These are phyloP conservation scores for Oryza nivara DNA, from an alignment of 176 grass and related monocot genomes.

Conservation along the genomic window DNA sequence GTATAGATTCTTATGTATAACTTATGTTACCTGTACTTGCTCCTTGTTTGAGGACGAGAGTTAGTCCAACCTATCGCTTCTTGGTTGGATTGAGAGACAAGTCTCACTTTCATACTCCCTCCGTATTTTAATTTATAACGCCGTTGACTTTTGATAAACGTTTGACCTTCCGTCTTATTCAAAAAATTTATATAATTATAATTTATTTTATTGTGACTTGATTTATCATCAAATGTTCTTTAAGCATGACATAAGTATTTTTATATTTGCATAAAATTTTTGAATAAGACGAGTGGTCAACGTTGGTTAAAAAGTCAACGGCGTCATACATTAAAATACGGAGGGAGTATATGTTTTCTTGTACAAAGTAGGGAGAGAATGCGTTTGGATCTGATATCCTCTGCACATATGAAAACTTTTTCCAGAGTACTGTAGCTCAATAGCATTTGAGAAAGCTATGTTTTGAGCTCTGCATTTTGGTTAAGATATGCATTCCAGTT, in stretches of 20 bases:
- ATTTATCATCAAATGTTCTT: too few species aligned
- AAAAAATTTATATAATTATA: too few species aligned
- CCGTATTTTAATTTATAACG: too few species aligned
- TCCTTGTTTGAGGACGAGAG: slow-evolving; percentile 17
- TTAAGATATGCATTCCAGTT: not conserved
- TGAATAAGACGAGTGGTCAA: too few species aligned
- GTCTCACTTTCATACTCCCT: slow-evolving; percentile 6
- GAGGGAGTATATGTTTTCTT: slow-evolving; percentile 6
- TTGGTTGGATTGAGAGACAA: slow-evolving; percentile 16
- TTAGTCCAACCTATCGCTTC: slow-evolving; percentile 32
- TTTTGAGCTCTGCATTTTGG: slow-evolving; percentile 18
- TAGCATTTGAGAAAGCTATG: slow-evolving; percentile 4
- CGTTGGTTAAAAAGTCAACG: too few species aligned
- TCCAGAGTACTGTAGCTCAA: slow-evolving; percentile 32
- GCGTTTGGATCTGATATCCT: slow-evolving; percentile 29
- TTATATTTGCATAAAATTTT: too few species aligned
- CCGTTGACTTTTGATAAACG: too few species aligned
- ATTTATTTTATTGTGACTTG: too few species aligned
- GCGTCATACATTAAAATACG: too few species aligned
- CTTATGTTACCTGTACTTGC: slow-evolving; percentile 34
- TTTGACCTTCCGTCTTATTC: too few species aligned
- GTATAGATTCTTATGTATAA: slow-evolving; percentile 13
- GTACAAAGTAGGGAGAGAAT: slow-evolving; percentile 45
- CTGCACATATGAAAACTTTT: slow-evolving; percentile 36
- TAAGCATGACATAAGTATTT: too few species aligned